phyloP scores from a whole-genome alignment of 2,329 filamentous ascomycete genomes.

The Reticulascus tulasneorum region DNA sequence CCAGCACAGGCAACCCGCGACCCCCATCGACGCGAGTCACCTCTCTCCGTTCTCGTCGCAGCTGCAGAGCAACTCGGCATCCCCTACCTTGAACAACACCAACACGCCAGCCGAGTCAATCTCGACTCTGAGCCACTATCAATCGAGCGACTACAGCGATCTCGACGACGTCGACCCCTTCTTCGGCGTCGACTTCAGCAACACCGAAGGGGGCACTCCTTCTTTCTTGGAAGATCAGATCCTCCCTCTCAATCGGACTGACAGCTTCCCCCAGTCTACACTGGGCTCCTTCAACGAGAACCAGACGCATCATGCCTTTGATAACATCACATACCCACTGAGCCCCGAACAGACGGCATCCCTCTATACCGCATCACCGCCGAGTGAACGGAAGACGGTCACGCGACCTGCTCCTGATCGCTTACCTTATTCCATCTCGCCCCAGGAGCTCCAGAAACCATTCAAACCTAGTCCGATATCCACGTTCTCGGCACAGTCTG shows the following conservation, averaged over 20 bases:
- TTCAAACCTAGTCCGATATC: conserved; percentile 28
- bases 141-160: conserved; percentile 46
- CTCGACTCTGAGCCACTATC: conserved; percentile 43
- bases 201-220: conserved; percentile 35
- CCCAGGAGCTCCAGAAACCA: conserved; percentile 37
- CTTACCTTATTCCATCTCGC: conserved; percentile 33
- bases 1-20: conserved; percentile 22
- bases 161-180: conserved; percentile 44
- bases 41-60: conserved; percentile 42
- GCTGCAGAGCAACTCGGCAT: conserved; percentile 32
- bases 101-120: conserved; percentile 48
- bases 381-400: conserved; percentile 26
- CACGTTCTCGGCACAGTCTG: conserved; percentile 23
- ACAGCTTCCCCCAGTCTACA: conserved; percentile 13
- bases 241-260: conserved; percentile 13
- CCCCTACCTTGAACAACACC: conserved; percentile 31
- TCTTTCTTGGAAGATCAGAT: conserved; percentile 38
- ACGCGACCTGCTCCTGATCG: conserved; percentile 15
- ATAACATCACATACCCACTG: conserved; percentile 36
- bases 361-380: conserved; percentile 40
- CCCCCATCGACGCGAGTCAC: conserved; percentile 31
- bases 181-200: conserved; percentile 45
- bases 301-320: conserved; percentile 10
- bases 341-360: conserved; percentile 51
- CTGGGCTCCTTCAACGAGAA: conserved; percentile 3